These are phyloP conservation scores for Castanea sativa DNA, from an alignment of 306 rosid genomes.

Conservation along the genomic window DNA sequence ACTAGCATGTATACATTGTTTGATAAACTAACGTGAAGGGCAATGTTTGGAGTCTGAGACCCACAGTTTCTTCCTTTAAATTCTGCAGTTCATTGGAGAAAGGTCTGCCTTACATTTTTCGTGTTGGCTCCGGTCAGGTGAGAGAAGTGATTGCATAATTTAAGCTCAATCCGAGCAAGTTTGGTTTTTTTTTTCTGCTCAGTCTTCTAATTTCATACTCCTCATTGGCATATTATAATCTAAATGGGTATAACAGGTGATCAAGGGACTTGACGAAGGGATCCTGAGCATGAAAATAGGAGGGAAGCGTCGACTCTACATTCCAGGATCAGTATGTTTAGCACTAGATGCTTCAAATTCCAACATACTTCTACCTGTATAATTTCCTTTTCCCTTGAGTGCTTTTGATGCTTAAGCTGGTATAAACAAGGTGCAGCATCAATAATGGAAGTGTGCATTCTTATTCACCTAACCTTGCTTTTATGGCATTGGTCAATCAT, in stretches of 20 bases:
- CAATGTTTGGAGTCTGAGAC: not conserved
- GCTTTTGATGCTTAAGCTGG: not conserved
- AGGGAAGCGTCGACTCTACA: slow-evolving; percentile 85
- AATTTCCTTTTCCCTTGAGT: not conserved
- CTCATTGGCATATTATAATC: slow-evolving; percentile 8
- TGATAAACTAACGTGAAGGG: not conserved
- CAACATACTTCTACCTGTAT: not conserved
- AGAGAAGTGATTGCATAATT: not conserved
- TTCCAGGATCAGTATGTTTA: slow-evolving; percentile 85
- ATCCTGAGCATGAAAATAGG: slow-evolving; percentile 81
- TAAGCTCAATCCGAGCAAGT: not conserved
- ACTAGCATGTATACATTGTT: not conserved
- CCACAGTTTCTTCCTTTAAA: not conserved
- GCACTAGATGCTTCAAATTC: slow-evolving; percentile 16
- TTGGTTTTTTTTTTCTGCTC: not conserved
- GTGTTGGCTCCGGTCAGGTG: slow-evolving; percentile 94
- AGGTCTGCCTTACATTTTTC: slow-evolving; percentile 73
- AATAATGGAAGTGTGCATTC: not conserved
- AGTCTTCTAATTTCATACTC: not conserved
- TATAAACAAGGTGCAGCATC: not conserved
- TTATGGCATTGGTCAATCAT: not conserved
- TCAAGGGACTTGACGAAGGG: slow-evolving; percentile 98
- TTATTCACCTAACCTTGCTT: not conserved
- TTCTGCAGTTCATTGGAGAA: slow-evolving; percentile 85
- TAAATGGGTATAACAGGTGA: slow-evolving; percentile 62